Base-by-base conservation (phyloP, 257 asterid species). In the Leptodermis oblonga region DNA sequence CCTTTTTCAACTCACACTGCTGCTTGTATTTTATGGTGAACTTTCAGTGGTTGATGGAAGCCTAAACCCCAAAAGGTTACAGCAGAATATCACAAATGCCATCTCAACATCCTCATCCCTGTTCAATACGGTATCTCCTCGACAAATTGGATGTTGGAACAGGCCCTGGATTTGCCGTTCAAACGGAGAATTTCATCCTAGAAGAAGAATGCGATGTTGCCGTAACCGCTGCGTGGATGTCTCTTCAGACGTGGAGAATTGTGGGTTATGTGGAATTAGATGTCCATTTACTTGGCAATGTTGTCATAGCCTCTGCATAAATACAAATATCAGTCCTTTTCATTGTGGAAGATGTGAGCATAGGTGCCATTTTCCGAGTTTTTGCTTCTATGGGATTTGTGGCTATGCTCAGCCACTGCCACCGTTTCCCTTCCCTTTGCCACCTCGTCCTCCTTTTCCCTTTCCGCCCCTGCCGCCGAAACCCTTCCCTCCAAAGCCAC, bases 121-220 rank as follows among this genome's bases (percentile, higher is more conserved):
- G 86, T 81, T 83, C 33, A 69, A 62, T 0, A 74, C 69, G 31
- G 66, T 59, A 5, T 70, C 25, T 3, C 84, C 76, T 12, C 74
- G 96, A 20, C 69, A 43, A 20, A 66, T 25, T 11, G 88, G 97
- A 8, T 90, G 97, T 56, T 22, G 81, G 76, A 53, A 66, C 36
- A 82, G 80, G 69, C 97, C 95, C 0, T 84, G 95, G 97, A 82
- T 90, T 4, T 90, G 97, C 65, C 80, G 51, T 18, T 0, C 26
- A 15, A 12, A 69, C 15, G 75, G 52, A 6, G 13, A 73, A 36
- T 15, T 36, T 48, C 71, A 87, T 3, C 73, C 82, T 0, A 55
- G 81, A 33, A 60, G 48, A 18, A 79, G 75, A 52, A 72, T 73
- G 65, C 69, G 31, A 6, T 90, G 95, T 67, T 90, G 93, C 64